phyloP scores from a whole-genome alignment of 805 yeast genomes.

The Ogataea ramenticola region DNA sequence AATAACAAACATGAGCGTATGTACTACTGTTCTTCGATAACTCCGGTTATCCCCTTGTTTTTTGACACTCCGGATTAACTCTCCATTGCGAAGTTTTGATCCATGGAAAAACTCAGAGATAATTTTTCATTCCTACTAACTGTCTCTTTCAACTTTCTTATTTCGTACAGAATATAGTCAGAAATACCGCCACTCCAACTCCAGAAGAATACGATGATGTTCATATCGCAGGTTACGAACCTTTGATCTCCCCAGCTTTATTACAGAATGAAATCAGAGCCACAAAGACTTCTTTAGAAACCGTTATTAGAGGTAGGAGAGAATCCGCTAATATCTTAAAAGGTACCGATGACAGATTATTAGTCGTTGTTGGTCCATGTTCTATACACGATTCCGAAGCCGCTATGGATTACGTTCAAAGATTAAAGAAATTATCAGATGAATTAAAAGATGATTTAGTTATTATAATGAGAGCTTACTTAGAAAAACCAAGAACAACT shows the following conservation, averaged over 20 bases:
- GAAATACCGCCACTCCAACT: constrained; percentile 33
- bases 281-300: constrained; percentile 48
- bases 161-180: neutral
- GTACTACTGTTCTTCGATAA: too few species aligned
- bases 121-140: too few species aligned
- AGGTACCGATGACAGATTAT: constrained; percentile 80
- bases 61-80: too few species aligned
- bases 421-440: constrained; percentile 51
- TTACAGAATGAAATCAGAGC: constrained; percentile 82
- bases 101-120: too few species aligned
- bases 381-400: constrained; percentile 92
- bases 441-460: constrained; percentile 67
- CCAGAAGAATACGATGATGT: constrained; percentile 70
- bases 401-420: constrained; percentile 79
- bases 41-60: too few species aligned
- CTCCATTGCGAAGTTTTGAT: too few species aligned
- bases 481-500: constrained; percentile 97
- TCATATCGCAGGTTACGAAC: constrained; percentile 82
- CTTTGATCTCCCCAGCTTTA: constrained; percentile 90
- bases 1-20: too few species aligned
- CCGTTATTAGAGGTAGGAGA: constrained; percentile 69
- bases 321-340: constrained; percentile 64
- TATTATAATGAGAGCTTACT: constrained; percentile 94
- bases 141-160: neutral
- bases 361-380: constrained; percentile 94